Evolutionary conservation across 768 basidiomycete genomes (phyloP), one percentile per base, ranked within the genome.

Genomic region (Phanerodontia chrysosporium): DNA sequence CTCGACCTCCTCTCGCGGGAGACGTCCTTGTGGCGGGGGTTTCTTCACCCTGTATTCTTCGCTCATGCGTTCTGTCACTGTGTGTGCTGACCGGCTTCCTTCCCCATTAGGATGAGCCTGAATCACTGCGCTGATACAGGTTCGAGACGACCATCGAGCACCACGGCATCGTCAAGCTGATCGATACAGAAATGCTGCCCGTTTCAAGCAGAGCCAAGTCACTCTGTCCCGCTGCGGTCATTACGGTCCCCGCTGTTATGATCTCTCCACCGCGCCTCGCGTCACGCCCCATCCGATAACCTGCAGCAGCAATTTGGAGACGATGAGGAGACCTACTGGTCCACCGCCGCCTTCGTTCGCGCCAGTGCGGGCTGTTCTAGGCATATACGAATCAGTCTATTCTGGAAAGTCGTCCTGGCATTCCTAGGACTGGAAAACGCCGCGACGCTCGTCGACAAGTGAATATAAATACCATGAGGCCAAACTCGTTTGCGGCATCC

Each of bases 361-460:
- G 32, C n/a, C n/a, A 35, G 14, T 7, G 32, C 14, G 32, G 32
- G 39, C 16, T 42, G 6, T 13, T 42, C 10, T 9, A 4, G 39
- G 39, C 18, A 18, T 12, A 4, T 42, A n/a, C 18, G 4, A 9
- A 42, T 18, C 39, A 18, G 9, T 42, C 39, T 53, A 53, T 53
- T 51, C 14, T 53, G 14, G 36, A 28, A 8, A 8, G 16, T 39
- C 13, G 25, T 48, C 22, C 35, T 39, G 52, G 52, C 52, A 39
- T 53, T 53, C 52, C 52, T 53, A 53, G 52, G 52, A 53, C 16
- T 24, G 46, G 52, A 14, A 53, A n/a, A 9, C 32, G 10, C 49
- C n/a, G 48, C 45, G 45, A 21, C 25, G 45, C 21, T 21, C n/a
- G 25, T 46, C 21, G 48, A 27, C 22, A 18, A 9, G 39, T n/a